These are phyloP conservation scores for Trichothecium sympodiale DNA, from an alignment of 2,329 filamentous ascomycete genomes.

Conservation along the genomic window DNA sequence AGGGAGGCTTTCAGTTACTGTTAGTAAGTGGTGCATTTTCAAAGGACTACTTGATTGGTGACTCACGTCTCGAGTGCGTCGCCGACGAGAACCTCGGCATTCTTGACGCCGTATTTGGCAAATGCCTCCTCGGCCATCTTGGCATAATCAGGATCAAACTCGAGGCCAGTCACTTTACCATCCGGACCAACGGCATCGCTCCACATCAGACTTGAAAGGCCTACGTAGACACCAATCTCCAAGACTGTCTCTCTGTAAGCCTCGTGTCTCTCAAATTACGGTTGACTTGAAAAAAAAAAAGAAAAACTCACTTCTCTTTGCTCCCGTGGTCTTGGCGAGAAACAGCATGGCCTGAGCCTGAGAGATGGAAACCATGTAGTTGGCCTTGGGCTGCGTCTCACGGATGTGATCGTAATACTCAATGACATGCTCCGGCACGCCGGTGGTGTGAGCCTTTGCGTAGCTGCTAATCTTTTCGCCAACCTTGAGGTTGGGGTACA, in stretches of 20 bases:
- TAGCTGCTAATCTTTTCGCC: constrained; percentile 30
- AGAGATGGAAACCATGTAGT: constrained; percentile 29
- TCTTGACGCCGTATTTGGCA: constrained; percentile 26
- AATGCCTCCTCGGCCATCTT: constrained; percentile 26
- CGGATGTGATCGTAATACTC: constrained; percentile 25
- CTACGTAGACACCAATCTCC: constrained; percentile 37
- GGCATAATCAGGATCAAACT: constrained; percentile 33
- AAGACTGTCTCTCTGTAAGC: too few relatives aligned
- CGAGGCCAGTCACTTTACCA: constrained; percentile 32
- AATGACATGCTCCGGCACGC: constrained; percentile 28
- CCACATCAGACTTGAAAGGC: constrained; percentile 37
- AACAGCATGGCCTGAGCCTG: constrained; percentile 29
- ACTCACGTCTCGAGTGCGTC: constrained; percentile 34
- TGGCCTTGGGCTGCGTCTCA: constrained; percentile 15
- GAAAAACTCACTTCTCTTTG: too few relatives aligned
- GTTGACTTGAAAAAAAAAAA: too few relatives aligned
- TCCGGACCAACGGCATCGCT: constrained; percentile 31
- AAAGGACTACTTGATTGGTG: too few relatives aligned
- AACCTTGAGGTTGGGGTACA: constrained; percentile 31
- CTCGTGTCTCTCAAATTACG: too few relatives aligned
- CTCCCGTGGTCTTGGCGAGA: constrained; percentile 27
- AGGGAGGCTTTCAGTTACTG: constrained; percentile 17
- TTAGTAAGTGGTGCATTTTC: too few relatives aligned
- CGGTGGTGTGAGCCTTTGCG: constrained; percentile 28
- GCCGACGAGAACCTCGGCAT: constrained; percentile 35